Conservation (phyloP, 331 rosid genomes). For the Telfairia occidentalis region DNA sequence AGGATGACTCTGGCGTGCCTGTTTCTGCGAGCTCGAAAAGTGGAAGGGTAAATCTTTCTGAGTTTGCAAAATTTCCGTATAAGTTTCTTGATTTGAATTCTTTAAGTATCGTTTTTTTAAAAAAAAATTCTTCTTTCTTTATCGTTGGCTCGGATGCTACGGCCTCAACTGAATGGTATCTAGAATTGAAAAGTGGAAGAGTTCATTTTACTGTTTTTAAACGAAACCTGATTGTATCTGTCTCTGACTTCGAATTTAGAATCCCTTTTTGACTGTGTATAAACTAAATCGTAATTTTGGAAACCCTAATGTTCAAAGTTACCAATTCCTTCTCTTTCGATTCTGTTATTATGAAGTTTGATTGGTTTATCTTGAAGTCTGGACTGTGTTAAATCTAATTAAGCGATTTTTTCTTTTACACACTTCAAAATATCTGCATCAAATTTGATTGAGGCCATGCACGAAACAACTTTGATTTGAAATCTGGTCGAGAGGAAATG, state of each 20-base stretch:
- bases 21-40: constrained; percentile 23
- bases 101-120: neutral
- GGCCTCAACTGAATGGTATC: neutral
- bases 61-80: neutral
- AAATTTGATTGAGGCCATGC: neutral
- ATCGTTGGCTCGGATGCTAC: neutral
- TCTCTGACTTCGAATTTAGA: neutral
- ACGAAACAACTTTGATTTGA: neutral
- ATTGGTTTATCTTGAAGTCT: neutral
- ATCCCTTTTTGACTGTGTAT: neutral
- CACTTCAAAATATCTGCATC: neutral
- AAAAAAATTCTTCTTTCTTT: neutral
- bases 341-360: neutral
- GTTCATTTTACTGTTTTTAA: neutral
- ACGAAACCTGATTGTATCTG: neutral
- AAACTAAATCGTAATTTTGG: neutral
- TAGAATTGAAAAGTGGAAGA: neutral
- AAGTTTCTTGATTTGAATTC: constrained; percentile 3
- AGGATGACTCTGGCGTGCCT: constrained; percentile 12
- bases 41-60: constrained; percentile 22
- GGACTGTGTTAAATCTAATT: neutral
- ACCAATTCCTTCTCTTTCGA: neutral
- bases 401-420: neutral
- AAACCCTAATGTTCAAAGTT: neutral
- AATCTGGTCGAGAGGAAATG: too few species aligned